A percentile compares a stretch with the other conserved stretches of the same genome.
Evolutionary conservation across 495 filamentous ascomycete genomes (phyloP).

Genomic region (Hypoxylon perforatum): DNA sequence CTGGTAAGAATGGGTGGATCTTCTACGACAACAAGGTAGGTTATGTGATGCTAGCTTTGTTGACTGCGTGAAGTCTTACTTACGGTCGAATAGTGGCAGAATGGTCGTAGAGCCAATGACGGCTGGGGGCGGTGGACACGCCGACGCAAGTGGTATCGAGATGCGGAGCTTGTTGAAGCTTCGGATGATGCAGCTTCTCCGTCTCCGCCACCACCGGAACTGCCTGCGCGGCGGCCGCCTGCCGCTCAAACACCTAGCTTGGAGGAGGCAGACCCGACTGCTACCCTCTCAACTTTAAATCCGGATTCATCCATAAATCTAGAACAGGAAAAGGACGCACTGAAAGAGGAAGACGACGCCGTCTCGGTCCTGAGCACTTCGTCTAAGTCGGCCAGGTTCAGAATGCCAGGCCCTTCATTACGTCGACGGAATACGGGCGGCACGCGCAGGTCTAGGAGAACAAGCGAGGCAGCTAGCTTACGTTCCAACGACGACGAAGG

Average conservation of each 20-base stretch:
- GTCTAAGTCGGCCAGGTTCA: constrained; percentile 42
- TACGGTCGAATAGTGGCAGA: constrained; percentile 76
- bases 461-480: constrained; percentile 48
- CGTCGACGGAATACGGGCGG: constrained; percentile 42
- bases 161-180: constrained; percentile 91
- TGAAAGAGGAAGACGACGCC: constrained; percentile 42
- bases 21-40: constrained; percentile 97
- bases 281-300: constrained; percentile 18
- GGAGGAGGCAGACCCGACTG: constrained; percentile 18
- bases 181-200: constrained; percentile 49
- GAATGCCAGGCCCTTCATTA: constrained; percentile 32
- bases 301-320: constrained; percentile 20
- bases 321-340: constrained; percentile 20
- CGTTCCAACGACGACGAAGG: constrained; percentile 53
- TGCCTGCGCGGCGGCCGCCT: constrained; percentile 26
- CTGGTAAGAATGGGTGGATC: constrained; percentile 83
- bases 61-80: constrained; percentile 14
- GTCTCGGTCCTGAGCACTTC: constrained; percentile 46
- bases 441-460: constrained; percentile 46
- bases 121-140: constrained; percentile 96
- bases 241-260: constrained; percentile 16
- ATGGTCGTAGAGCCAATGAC: constrained; percentile 86
- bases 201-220: constrained; percentile 39
- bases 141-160: constrained; percentile 93
- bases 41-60: constrained; percentile 6